These are phyloP conservation scores for Torulaspora indica DNA, from an alignment of 805 yeast genomes.

Conservation along the genomic window DNA sequence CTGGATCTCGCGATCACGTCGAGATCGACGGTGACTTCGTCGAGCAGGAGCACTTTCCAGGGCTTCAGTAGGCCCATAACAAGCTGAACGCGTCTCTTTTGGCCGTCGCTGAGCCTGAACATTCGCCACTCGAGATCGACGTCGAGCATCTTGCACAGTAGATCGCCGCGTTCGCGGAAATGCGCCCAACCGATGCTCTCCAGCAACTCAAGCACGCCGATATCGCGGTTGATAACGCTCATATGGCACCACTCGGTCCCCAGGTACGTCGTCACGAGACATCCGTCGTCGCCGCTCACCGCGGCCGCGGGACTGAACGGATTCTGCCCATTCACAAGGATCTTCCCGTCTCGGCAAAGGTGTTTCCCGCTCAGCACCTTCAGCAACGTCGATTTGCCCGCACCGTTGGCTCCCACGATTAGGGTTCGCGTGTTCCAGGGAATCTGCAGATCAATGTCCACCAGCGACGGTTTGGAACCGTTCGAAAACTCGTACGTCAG, in stretches of 20 bases:
- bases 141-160: conserved; percentile 70
- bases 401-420: conserved; percentile 92
- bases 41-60: conserved; percentile 81
- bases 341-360: conserved; percentile 65
- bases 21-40: conserved; percentile 94
- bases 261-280: conserved; percentile 61
- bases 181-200: conserved; percentile 79
- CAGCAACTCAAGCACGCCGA: conserved; percentile 75
- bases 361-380: conserved; percentile 88
- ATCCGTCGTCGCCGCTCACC: conserved; percentile 37
- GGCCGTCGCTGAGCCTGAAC: conserved; percentile 91
- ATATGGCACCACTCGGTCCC: conserved; percentile 98
- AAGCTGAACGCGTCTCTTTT: conserved; percentile 87
- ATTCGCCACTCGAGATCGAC: conserved; percentile 87
- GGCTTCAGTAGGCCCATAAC: conserved; percentile 91
- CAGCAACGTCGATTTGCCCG: conserved; percentile 89
- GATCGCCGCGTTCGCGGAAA: conserved; percentile 70
- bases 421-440: conserved; percentile 72
- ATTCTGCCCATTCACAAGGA: conserved; percentile 74
- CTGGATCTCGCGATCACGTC: conserved; percentile 87
- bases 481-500: conserved; percentile 66
- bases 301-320: conserved; percentile 64
- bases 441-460: conserved; percentile 55
- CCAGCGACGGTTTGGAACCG: conserved; percentile 58
- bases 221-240: conserved; percentile 83